These are phyloP conservation scores for Plenodomus lindquistii DNA, from an alignment of 2,329 filamentous ascomycete species.

Conservation along the genomic window DNA sequence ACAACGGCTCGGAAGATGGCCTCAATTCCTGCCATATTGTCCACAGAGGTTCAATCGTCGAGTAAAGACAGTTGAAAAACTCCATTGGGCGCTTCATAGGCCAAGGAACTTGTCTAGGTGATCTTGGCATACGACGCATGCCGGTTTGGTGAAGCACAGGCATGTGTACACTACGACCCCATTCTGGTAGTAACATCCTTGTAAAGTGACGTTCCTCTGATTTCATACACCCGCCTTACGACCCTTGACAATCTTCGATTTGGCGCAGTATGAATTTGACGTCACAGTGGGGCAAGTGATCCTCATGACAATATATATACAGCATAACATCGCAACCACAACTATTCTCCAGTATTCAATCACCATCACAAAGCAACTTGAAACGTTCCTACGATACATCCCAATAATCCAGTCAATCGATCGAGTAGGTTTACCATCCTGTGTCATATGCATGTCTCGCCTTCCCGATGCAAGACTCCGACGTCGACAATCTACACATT, in stretches of 20 bases:
- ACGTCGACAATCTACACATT: not conserved
- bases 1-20: too few relatives aligned
- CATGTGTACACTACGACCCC: not conserved
- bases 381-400: not conserved
- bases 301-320: constrained; percentile 12
- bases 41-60: too few relatives aligned
- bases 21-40: too few relatives aligned
- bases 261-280: constrained; percentile 14
- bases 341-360: not conserved
- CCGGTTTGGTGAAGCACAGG: not conserved
- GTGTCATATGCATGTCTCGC: too few relatives aligned
- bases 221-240: constrained; percentile 4
- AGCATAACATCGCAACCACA: not conserved
- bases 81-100: too few relatives aligned
- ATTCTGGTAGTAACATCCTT: constrained; percentile 1
- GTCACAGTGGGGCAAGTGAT: constrained; percentile 19
- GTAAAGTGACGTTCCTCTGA: constrained; percentile 8
- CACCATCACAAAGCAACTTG: not conserved
- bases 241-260: constrained; percentile 10
- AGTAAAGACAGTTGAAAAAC: too few relatives aligned
- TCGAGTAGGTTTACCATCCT: too few relatives aligned
- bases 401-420: too few relatives aligned
- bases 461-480: not conserved
- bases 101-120: too few relatives aligned
- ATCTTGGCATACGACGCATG: not conserved